Base-by-base conservation (phyloP, 176 grass and related monocot species). In the Eleusine indica region DNA sequence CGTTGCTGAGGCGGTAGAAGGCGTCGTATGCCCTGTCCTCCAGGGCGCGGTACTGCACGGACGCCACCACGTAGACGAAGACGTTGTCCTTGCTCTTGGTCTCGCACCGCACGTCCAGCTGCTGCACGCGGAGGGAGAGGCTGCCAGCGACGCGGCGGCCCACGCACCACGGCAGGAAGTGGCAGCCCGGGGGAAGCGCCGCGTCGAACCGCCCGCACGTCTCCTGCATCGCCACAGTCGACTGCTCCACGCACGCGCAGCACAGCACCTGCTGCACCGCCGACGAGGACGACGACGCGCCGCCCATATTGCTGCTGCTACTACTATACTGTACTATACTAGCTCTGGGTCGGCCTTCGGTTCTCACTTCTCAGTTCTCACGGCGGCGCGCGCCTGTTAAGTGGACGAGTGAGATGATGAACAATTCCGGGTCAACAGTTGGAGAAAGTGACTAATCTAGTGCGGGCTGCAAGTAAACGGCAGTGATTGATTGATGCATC, bases 31-130 rank as follows among this genome's bases (percentile, higher is more conserved):
- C 82, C 82, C 41, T 75, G 60, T 75, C 71, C 7, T 44, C 71
- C 18, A 84, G 72, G 4, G 77, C 53, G 38, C 61, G 68, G 68
- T 54, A 54, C 68, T 74, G 67, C 18, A 87, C 66, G 28, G 88
- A 87, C 4, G 84, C 84, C 19, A 87, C 88, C 14, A 87, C 80
- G 48, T 80, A 84, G 60, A 91, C 89, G 66, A 91, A 90, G 30
- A 90, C 88, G 62, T 90, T 90, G 77, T 87, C 88, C 78, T 87
- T 87, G 75, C 57, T 87, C 72, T 87, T 87, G 85, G 85, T 87
- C 64, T 82, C 78, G 58, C 85, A 87, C 47, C 70, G 77, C 37
- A 87, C 68, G 68, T 87, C 44, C 43, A 87, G 85, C 76, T 87
- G 78, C 65, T 87, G 85, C 13, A 87, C 67, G 4, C 78, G 75